A percentile compares a stretch with the other conserved stretches of the same genome.
Evolutionary conservation across 2,329 filamentous ascomycete genomes (phyloP).

Genomic region (Moelleriella libera): DNA sequence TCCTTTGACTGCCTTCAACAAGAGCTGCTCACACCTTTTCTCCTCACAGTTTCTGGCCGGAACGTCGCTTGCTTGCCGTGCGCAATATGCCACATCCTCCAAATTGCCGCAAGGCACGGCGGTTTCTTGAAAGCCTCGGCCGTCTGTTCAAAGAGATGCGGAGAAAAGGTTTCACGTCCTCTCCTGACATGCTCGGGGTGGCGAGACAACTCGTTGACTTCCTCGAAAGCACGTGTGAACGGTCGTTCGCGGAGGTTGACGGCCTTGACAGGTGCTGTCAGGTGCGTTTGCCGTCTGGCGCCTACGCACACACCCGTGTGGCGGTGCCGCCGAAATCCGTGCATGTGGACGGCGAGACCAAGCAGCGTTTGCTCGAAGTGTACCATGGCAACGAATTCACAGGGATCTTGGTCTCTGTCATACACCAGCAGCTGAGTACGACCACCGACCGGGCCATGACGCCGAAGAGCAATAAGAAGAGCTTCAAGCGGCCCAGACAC

Average conservation of each 20-base stretch:
- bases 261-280: neutral
- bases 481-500: neutral
- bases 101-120: no score
- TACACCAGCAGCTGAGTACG: neutral
- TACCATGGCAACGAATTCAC: neutral
- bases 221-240: neutral
- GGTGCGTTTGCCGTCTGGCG: conserved; percentile 10
- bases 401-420: neutral
- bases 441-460: neutral
- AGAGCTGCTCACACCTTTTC: no score
- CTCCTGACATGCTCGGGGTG: conserved; percentile 13
- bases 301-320: conserved; percentile 3
- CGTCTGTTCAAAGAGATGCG: conserved; percentile 4
- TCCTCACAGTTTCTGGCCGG: no score
- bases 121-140: no score
- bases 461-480: neutral
- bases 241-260: no score
- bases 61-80: no score
- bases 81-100: no score
- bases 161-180: conserved; percentile 3
- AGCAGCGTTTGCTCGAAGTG: conserved; percentile 2
- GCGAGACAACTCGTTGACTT: conserved; percentile 1
- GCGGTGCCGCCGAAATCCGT: conserved; percentile 4
- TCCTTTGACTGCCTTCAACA: no score
- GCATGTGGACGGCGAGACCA: conserved; percentile 2